Evolutionary conservation across 2,329 filamentous ascomycete species (phyloP), one percentile per base, ranked within the genome.

Genomic region (Curvularia verruculosa): DNA sequence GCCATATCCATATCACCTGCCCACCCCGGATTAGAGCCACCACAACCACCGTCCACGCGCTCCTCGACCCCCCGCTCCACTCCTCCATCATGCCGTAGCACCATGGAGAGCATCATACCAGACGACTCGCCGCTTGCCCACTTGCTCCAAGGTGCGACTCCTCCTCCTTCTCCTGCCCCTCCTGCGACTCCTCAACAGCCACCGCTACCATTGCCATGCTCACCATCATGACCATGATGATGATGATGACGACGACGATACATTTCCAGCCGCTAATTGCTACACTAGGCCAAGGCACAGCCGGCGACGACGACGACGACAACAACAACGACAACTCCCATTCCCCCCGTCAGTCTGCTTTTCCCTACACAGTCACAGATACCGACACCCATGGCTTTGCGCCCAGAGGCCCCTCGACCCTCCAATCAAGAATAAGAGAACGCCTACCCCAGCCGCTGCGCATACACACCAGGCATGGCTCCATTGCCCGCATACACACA

Each of bases 101-200:
- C 54, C 52, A 95, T 97, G 93, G 93, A 96, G 84, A 87, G 90
- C 72, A 84, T 96, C 70, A 87, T 96, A 68, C 90, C 90, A 79
- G 87, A 95, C 80, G 88, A 92, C 80, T 90, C 91, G 75, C 93
- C 93, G 69, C 84, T 97, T 79, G 92, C 92, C 74, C 87, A 90
- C 72, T 95, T 95, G 80, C 87, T 97, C 68, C 89, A 93, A 86
- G 92, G 93, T 56, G 49, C 41, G 54, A n/a, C n/a, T 31, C 23
- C 6, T 3, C 13, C 15, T n/a, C n/a, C n/a, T n/a, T n/a, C n/a
- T n/a, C n/a, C n/a, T n/a, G n/a, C n/a, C 39, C 23, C 6, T 3
- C 13, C 15, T n/a, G n/a, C n/a, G n/a, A n/a, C n/a, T n/a, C n/a
- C n/a, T n/a, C 41, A 13, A 43, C 40, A 6, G 5, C 40, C 13